Base-by-base conservation (phyloP, 2,329 filamentous ascomycete genomes). In the Talaromyces amestolkiae region DNA sequence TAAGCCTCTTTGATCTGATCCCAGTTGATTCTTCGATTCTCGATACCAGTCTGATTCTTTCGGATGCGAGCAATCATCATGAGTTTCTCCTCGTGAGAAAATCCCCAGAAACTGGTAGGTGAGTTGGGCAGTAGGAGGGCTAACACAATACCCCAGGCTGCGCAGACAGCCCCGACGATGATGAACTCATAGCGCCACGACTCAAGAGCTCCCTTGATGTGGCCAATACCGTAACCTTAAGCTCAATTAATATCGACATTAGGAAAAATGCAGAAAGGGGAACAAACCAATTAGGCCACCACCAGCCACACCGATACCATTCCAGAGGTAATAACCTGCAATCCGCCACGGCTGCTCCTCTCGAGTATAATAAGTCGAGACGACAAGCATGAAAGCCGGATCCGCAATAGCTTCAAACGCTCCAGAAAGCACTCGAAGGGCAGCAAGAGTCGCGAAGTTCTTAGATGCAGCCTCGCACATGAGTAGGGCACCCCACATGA, bases 371-470 rank as follows among this genome's bases (percentile, higher is more conserved):
- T 60, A 64, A 22, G 54, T 60, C 6, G 63, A 60, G 2, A 64
- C 19, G 33, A 87, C 83, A 1, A 88, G 73, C 78, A 88, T 86
- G 65, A 87, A 86, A 0, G 80, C 81, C 0, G 85, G 85, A 68
- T 85, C 83, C 11, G 81, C 76, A 58, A 78, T 79, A 2, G 84
- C 82, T 71, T 86, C 84, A 3, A 80, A 79, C 8, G 83, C 77
- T 4, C 84, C 85, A 1, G 84, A 80, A n/a, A 87, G 77, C 45
- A 84, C 82, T 15, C 85, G 80, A 37, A 86, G 78, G 4, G 78
- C 78, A 22, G 82, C 82, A 11, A 87, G 77, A 17, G 80, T 79
- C 2, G 75, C 77, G 64, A 86, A 86, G 65, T 82, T 83, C 58
- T 77, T 80, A 67, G 81, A 82, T n/a, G 78, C 81, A 5, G 79